Conservation (phyloP, 441 rosid genomes). For the Aquilaria agallochum region DNA sequence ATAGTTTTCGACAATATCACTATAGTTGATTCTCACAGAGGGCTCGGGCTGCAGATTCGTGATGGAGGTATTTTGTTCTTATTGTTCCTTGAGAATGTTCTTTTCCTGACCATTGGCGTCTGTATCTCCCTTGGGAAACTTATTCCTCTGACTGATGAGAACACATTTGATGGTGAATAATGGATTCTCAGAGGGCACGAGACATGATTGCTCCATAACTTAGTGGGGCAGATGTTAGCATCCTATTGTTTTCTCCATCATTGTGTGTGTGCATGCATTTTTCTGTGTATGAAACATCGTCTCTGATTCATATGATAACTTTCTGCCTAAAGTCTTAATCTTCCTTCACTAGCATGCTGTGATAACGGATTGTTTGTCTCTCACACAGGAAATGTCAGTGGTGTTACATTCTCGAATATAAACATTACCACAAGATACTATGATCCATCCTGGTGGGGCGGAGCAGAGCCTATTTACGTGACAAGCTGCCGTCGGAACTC, state of each 20-base stretch:
- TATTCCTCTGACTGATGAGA: too few species aligned
- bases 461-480: slow-evolving; percentile 80
- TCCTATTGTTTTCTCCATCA: too few species aligned
- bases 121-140: too few species aligned
- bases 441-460: slow-evolving; percentile 84
- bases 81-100: background rate
- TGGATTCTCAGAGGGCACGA: too few species aligned
- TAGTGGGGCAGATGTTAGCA: too few species aligned
- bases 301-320: too few species aligned
- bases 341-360: too few species aligned
- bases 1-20: slow-evolving; percentile 70
- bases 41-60: slow-evolving; percentile 72
- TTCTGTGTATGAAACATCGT: too few species aligned
- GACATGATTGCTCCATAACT: too few species aligned
- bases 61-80: slow-evolving; percentile 60
- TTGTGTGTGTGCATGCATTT: too few species aligned
- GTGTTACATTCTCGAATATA: slow-evolving; percentile 67
- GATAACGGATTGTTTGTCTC: background rate
- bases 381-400: slow-evolving; percentile 61
- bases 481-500: slow-evolving; percentile 56
- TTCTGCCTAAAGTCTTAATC: too few species aligned
- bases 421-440: slow-evolving; percentile 73
- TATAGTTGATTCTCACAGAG: slow-evolving; percentile 69
- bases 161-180: too few species aligned
- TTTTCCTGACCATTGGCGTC: background rate